Evolutionary conservation across 768 basidiomycete species (phyloP).

Genomic region (Dioszegia hungarica): DNA sequence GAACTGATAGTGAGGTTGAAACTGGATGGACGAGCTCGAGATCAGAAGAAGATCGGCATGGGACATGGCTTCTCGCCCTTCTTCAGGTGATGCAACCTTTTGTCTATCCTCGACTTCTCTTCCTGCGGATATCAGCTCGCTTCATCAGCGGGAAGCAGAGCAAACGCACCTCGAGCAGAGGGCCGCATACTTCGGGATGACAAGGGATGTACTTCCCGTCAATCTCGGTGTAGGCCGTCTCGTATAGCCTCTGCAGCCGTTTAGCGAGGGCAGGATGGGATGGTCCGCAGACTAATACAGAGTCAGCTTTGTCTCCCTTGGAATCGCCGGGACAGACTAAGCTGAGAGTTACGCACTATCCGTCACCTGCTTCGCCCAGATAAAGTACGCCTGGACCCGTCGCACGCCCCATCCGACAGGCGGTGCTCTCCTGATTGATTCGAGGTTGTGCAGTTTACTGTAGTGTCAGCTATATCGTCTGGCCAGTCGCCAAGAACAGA

Average conservation of each 20-base stretch:
- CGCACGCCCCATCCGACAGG: constrained; percentile 45
- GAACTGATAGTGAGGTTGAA: no score
- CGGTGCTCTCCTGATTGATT: constrained; percentile 39
- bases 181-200: constrained; percentile 37
- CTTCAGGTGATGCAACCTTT: constrained; percentile 23
- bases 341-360: constrained; percentile 29
- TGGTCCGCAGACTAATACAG: constrained; percentile 26
- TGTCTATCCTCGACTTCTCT: constrained; percentile 34
- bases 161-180: constrained; percentile 36
- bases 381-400: constrained; percentile 45
- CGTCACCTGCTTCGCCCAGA: constrained; percentile 44
- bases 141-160: background rate
- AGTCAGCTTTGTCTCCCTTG: background rate
- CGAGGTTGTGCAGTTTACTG: constrained; percentile 47
- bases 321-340: no score
- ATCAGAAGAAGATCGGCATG: constrained; percentile 31
- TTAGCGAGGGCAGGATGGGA: constrained; percentile 32
- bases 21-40: no score
- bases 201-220: constrained; percentile 37
- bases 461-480: background rate
- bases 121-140: constrained; percentile 9
- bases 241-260: constrained; percentile 31
- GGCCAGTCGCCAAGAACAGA: background rate
- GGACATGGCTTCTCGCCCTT: constrained; percentile 30
- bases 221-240: constrained; percentile 39